A percentile compares a stretch with the other conserved stretches of the same genome.
Conservation (phyloP, 306 rosid genomes). For the Potentilla sterilis region DNA sequence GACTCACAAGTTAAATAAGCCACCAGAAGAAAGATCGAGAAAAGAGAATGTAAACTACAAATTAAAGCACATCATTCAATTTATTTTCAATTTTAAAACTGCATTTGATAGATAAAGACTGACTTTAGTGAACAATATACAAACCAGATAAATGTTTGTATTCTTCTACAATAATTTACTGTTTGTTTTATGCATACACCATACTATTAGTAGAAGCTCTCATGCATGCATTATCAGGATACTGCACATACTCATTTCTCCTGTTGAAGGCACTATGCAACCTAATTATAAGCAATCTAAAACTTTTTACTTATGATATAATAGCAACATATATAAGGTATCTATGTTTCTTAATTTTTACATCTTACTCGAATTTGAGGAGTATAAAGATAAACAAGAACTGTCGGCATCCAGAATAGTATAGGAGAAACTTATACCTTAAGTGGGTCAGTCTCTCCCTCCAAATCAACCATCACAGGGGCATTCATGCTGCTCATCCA, state of each 20-base stretch:
- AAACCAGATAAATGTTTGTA: background rate
- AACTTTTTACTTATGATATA: background rate
- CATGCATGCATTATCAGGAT: too few relatives aligned
- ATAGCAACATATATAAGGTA: background rate
- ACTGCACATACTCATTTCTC: too few relatives aligned
- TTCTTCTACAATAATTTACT: background rate
- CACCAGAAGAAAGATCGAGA: too few relatives aligned
- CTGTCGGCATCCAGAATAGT: background rate
- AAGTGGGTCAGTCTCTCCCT: conserved; percentile 97
- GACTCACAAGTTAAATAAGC: too few relatives aligned
- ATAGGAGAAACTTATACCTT: conserved; percentile 47
- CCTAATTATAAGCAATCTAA: background rate
- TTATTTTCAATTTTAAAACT: background rate
- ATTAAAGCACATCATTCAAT: background rate
- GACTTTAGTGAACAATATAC: background rate
- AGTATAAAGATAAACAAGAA: background rate
- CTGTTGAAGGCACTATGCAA: background rate
- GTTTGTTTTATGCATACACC: too few relatives aligned
- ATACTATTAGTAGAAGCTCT: too few relatives aligned
- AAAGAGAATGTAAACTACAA: background rate
- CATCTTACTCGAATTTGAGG: background rate
- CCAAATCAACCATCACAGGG: conserved; percentile 95
- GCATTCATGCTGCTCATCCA: conserved; percentile 81
- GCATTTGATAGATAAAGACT: too few relatives aligned
- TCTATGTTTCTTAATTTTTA: background rate